A percentile compares a stretch with the other conserved stretches of the same genome.
Evolutionary conservation across 2,329 filamentous ascomycete species (phyloP).

Genomic region (Fusarium foetens): DNA sequence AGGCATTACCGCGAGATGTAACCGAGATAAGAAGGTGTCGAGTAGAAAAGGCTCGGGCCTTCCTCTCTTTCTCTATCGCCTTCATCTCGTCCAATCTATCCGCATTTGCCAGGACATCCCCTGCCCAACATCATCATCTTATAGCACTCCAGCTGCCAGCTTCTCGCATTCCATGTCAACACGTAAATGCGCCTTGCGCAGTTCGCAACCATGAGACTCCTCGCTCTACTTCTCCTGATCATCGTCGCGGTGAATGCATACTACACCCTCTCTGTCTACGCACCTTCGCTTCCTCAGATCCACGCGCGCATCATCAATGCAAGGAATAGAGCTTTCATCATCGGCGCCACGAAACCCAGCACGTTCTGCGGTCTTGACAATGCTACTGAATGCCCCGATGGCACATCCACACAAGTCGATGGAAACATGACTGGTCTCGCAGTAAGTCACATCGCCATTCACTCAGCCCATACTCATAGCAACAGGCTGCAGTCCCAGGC

Average conservation of each 20-base stretch:
- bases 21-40: neutral
- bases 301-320: conserved; percentile 45
- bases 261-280: conserved; percentile 43
- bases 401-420: conserved; percentile 44
- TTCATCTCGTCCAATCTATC: neutral
- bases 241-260: conserved; percentile 22
- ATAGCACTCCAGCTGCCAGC: neutral
- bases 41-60: conserved; percentile 22
- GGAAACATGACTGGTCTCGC: conserved; percentile 44
- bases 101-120: too few relatives aligned
- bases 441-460: conserved; percentile 14
- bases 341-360: conserved; percentile 42
- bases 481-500: conserved; percentile 66
- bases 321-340: conserved; percentile 40
- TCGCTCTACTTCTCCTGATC: neutral
- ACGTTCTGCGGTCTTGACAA: conserved; percentile 41
- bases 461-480: neutral
- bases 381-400: conserved; percentile 40
- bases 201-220: conserved; percentile 24
- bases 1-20: conserved; percentile 13
- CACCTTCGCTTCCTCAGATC: conserved; percentile 35
- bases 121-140: neutral
- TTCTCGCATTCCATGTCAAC: neutral
- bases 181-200: neutral
- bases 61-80: neutral